Evolutionary conservation across 495 filamentous ascomycete species (phyloP).

Genomic region (Letharia columbiana): DNA sequence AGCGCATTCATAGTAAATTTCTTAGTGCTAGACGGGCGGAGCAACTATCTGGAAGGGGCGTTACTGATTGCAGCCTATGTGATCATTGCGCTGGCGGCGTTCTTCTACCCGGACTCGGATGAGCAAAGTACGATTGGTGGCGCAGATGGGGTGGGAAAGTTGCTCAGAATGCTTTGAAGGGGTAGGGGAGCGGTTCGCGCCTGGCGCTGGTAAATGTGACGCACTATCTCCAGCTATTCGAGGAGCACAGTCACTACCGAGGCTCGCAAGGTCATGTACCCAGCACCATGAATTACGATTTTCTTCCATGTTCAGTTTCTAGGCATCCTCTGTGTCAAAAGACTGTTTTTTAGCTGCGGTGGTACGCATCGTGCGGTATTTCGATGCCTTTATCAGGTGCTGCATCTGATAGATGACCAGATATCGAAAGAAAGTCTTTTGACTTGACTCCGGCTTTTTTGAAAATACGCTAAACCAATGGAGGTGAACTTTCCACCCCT

Average conservation of each 20-base stretch:
- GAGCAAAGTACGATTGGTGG: constrained; percentile 39
- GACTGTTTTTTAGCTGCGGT: not conserved
- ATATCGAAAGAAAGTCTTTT: not conserved
- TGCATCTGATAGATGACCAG: not conserved
- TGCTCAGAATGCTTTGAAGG: constrained; percentile 49
- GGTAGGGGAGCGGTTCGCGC: constrained; percentile 35
- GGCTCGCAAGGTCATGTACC: not conserved
- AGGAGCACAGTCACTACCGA: not conserved
- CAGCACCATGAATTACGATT: not conserved
- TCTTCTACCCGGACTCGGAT: constrained; percentile 50
- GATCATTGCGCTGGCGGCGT: constrained; percentile 61
- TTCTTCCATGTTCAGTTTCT: not conserved
- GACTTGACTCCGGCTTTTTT: not conserved
- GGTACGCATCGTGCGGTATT: not conserved
- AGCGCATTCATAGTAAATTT: constrained; percentile 83
- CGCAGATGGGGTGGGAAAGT: constrained; percentile 38
- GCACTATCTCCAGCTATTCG: not conserved
- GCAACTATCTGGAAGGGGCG: constrained; percentile 82
- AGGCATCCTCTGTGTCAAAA: not conserved
- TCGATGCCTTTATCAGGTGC: not conserved
- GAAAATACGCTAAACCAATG: not conserved
- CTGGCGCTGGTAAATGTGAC: not conserved
- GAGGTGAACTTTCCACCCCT: not conserved
- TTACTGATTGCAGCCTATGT: constrained; percentile 76
- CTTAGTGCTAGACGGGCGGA: constrained; percentile 75